Percentiles rank a stretch among this genome's conserved stretches.
phyloP scores from a whole-genome alignment of 2,329 filamentous ascomycete genomes.

The Talaromyces sp. region DNA sequence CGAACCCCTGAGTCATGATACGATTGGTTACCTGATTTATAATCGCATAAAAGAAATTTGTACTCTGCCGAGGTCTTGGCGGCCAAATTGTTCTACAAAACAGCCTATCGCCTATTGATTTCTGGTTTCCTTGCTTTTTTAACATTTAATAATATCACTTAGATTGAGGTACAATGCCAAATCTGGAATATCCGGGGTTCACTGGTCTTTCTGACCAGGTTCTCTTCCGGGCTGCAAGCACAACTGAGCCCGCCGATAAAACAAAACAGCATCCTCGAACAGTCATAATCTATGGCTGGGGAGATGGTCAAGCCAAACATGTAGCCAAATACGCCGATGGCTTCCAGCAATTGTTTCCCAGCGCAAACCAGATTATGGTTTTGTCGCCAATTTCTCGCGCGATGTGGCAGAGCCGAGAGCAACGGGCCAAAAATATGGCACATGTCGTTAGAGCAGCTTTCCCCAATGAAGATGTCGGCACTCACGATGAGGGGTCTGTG shows the following conservation, averaged over 20 bases:
- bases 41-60: too few relatives aligned
- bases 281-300: constrained; percentile 55
- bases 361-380: constrained; percentile 48
- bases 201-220: constrained; percentile 46
- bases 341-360: constrained; percentile 49
- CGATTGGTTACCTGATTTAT: too few relatives aligned
- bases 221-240: constrained; percentile 32
- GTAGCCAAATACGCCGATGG: constrained; percentile 53
- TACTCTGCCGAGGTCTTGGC: not conserved
- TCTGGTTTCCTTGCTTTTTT: not conserved
- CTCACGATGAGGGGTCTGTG: constrained; percentile 25
- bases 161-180: not conserved
- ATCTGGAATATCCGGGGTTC: constrained; percentile 40
- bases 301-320: constrained; percentile 52
- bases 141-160: not conserved
- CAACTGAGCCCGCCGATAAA: constrained; percentile 24
- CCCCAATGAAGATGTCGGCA: too few relatives aligned
- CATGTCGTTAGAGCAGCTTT: constrained; percentile 26
- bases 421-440: constrained; percentile 44
- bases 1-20: too few relatives aligned
- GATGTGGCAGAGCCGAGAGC: constrained; percentile 41
- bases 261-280: not conserved
- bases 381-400: constrained; percentile 49
- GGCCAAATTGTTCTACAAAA: too few relatives aligned
- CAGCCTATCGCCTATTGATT: too few relatives aligned